A percentile compares a stretch with the other conserved stretches of the same genome.
Conservation (phyloP, 345 rosid genomes). For the Syzygium grande region DNA sequence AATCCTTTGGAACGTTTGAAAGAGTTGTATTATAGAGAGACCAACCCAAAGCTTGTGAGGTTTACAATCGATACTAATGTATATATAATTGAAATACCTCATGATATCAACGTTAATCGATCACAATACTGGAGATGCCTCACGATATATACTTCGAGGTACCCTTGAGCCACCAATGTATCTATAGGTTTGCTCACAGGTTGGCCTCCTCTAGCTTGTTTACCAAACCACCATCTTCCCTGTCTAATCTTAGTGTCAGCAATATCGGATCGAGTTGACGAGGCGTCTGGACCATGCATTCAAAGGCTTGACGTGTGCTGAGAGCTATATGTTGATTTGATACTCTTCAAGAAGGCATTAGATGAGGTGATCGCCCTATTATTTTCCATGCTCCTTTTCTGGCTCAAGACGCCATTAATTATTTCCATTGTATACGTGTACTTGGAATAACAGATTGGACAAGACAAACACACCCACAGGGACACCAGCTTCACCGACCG, state of each 20-base stretch:
- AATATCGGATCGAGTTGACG: background rate
- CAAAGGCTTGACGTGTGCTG: background rate
- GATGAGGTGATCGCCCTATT: background rate
- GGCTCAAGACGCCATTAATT: background rate
- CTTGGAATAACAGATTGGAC: background rate
- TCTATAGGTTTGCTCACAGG: background rate
- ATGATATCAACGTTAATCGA: background rate
- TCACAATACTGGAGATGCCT: background rate
- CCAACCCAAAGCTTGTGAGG: background rate
- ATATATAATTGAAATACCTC: background rate
- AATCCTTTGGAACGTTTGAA: background rate
- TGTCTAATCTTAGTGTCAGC: background rate
- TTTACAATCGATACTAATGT: background rate
- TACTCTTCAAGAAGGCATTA: background rate
- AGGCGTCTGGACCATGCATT: background rate
- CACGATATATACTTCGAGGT: background rate
- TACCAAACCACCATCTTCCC: background rate
- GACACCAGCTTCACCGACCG: background rate
- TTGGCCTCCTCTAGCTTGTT: background rate
- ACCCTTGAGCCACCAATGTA: background rate
- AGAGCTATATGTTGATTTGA: background rate
- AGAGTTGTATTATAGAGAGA: background rate
- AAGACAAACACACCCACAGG: background rate
- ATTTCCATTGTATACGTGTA: background rate
- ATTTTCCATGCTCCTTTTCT: background rate